Evolutionary conservation across 73 alveolate genomes (phyloP).

Genomic region (Tetrahymena elliotti): DNA sequence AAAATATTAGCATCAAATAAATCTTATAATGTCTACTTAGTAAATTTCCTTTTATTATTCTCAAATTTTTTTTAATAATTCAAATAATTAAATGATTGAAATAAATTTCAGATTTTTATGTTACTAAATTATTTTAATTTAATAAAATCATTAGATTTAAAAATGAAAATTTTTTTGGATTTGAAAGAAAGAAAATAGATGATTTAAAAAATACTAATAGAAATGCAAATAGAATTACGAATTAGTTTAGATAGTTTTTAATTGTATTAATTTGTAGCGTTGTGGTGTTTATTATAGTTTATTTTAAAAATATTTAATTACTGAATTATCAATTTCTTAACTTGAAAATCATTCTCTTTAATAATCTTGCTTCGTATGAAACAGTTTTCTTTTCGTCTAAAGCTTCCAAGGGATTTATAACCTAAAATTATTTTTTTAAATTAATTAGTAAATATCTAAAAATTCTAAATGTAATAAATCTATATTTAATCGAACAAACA

Average conservation of each 20-base stretch:
- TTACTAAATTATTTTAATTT: no score
- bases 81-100: no score
- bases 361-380: constrained; percentile 92
- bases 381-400: constrained; percentile 86
- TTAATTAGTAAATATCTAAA: no score
- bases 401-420: constrained; percentile 28
- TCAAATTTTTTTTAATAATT: no score
- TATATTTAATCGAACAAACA: no score
- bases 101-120: no score
- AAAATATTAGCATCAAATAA: no score
- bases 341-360: constrained; percentile 88
- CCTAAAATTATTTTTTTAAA: background rate
- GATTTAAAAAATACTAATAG: background rate
- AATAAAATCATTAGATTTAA: no score
- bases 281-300: background rate
- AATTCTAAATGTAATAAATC: no score
- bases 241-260: background rate
- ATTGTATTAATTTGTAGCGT: background rate
- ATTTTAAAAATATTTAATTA: background rate
- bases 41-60: no score
- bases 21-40: no score
- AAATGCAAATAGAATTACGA: background rate
- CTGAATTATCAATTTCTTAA: constrained; percentile 60
- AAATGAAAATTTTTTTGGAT: no score
- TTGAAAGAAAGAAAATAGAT: background rate